Evolutionary conservation across 2,329 filamentous ascomycete genomes (phyloP).

Genomic region (Rhinocladiella mackenziei): DNA sequence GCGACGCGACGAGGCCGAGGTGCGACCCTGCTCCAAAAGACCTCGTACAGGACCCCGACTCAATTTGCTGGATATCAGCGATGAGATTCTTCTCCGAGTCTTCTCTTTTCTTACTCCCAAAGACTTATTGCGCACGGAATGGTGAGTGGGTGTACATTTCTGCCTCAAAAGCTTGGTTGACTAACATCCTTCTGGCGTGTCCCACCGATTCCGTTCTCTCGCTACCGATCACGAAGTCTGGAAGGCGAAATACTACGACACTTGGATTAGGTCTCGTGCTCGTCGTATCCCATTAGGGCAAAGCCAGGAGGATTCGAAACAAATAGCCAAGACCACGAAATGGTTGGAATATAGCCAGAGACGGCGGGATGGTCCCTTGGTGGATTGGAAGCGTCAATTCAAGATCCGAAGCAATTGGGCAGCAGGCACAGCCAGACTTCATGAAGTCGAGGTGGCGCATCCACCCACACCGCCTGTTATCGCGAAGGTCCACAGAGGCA

Average conservation of each 20-base stretch:
- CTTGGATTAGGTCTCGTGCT: conserved; percentile 43
- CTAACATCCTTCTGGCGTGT: conserved; percentile 56
- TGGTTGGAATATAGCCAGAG: conserved; percentile 60
- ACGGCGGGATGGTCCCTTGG: conserved; percentile 49
- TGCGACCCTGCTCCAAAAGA: conserved; percentile 9
- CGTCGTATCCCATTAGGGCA: conserved; percentile 23
- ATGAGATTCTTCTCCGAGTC: conserved; percentile 83
- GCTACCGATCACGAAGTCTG: conserved; percentile 81
- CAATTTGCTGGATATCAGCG: conserved; percentile 67
- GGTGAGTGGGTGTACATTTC: conserved; percentile 44
- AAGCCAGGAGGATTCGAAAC: conserved; percentile 30
- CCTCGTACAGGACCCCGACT: conserved; percentile 17
- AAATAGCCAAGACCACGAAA: conserved; percentile 54
- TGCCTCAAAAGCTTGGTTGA: background rate
- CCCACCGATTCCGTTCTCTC: conserved; percentile 67
- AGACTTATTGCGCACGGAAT: conserved; percentile 62
- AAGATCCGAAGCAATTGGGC: conserved; percentile 89
- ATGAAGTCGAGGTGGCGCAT: conserved; percentile 65
- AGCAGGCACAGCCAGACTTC: conserved; percentile 71
- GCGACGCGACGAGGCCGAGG: conserved; percentile 11
- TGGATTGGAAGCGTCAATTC: conserved; percentile 86
- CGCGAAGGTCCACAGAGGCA: conserved; percentile 70
- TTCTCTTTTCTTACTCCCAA: conserved; percentile 69
- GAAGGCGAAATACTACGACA: conserved; percentile 82
- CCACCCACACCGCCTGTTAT: conserved; percentile 59